These are phyloP conservation scores for Teratosphaeria zuluensis DNA, from an alignment of 2,329 filamentous ascomycete species.

Conservation along the genomic window DNA sequence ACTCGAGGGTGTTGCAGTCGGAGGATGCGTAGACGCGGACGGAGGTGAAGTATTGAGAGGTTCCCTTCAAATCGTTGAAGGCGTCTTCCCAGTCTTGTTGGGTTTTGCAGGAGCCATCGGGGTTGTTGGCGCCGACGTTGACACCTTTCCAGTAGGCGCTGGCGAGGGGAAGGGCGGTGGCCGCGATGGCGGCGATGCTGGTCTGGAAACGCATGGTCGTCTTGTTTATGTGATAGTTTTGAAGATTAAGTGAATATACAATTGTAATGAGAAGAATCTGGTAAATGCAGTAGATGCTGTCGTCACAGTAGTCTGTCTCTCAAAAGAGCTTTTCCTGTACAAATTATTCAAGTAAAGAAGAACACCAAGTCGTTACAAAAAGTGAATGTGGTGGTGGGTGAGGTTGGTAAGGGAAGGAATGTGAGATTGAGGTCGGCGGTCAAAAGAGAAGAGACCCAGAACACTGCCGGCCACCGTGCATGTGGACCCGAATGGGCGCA, in stretches of 20 bases:
- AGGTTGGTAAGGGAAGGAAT: background rate
- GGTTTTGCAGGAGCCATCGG: slow-evolving; percentile 31
- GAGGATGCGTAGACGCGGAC: slow-evolving; percentile 57
- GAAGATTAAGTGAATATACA: background rate
- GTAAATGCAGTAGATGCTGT: background rate
- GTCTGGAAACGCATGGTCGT: slow-evolving; percentile 19
- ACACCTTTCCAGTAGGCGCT: slow-evolving; percentile 34
- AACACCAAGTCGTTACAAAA: background rate
- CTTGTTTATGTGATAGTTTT: slow-evolving; percentile 8
- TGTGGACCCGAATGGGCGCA: background rate
- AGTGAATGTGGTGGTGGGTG: background rate
- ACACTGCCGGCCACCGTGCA: background rate
- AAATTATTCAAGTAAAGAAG: background rate
- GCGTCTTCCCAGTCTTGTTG: slow-evolving; percentile 27
- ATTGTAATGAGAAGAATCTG: background rate
- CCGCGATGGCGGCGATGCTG: slow-evolving; percentile 23
- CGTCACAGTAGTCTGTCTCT: background rate
- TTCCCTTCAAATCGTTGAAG: slow-evolving; percentile 28
- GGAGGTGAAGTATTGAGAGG: slow-evolving; percentile 47
- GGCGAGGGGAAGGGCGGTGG: slow-evolving; percentile 19
- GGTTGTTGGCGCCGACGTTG: slow-evolving; percentile 32
- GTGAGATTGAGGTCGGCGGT: background rate
- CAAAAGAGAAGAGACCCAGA: background rate
- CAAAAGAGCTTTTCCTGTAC: background rate
- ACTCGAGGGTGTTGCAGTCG: slow-evolving; percentile 42